Percentiles rank a stretch among this genome's conserved stretches.
Conservation (phyloP, 2,329 filamentous ascomycete species). For the Pseudocercospora crystallina region DNA sequence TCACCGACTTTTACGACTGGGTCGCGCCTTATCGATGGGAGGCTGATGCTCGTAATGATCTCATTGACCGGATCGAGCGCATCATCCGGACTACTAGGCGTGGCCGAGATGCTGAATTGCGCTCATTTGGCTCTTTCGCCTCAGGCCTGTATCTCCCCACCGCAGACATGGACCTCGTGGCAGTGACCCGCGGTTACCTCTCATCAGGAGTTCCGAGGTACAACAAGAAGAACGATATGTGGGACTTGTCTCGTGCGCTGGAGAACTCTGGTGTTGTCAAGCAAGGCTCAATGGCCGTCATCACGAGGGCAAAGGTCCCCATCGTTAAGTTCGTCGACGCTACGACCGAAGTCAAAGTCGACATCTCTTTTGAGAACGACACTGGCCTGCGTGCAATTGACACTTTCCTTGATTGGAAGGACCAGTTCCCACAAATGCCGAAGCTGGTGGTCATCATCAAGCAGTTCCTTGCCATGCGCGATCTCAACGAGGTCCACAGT, state of each 20-base stretch:
- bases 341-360: conserved; percentile 76
- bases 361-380: conserved; percentile 91
- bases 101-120: conserved; percentile 55
- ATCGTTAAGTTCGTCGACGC: conserved; percentile 87
- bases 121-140: conserved; percentile 92
- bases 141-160: conserved; percentile 71
- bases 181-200: conserved; percentile 64
- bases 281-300: conserved; percentile 62
- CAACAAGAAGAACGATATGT: too few species aligned
- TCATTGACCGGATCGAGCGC: conserved; percentile 67
- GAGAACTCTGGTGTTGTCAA: conserved; percentile 57
- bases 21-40: conserved; percentile 78
- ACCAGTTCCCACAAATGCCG: conserved; percentile 78
- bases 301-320: conserved; percentile 77
- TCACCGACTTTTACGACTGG: conserved; percentile 84
- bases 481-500: conserved; percentile 84
- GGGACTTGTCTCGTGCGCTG: conserved; percentile 44
- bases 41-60: conserved; percentile 67
- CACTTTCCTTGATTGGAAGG: conserved; percentile 79
- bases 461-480: conserved; percentile 86
- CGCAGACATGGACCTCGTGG: conserved; percentile 91
- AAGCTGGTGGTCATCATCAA: conserved; percentile 85
- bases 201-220: conserved; percentile 41
- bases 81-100: conserved; percentile 51
- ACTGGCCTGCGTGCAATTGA: conserved; percentile 76